phyloP scores from a whole-genome alignment of 306 rosid species.

The Prinsepia uniflora region DNA sequence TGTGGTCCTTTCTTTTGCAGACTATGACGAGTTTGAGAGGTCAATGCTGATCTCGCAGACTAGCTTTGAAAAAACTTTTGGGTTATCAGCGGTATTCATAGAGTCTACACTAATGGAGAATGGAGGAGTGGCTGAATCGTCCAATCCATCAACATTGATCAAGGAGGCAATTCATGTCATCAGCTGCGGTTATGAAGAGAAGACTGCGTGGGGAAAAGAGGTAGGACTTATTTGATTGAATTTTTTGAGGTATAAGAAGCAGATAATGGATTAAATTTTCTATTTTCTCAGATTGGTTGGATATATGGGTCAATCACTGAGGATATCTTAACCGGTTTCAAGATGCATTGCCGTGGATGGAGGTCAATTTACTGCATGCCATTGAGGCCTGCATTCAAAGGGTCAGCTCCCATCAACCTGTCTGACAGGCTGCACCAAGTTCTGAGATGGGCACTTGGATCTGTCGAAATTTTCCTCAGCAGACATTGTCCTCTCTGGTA shows the following conservation, averaged over 20 bases:
- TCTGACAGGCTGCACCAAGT: conserved; percentile 97
- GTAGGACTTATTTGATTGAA: conserved; percentile 27
- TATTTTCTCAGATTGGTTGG: conserved; percentile 85
- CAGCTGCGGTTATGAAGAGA: conserved; percentile 93
- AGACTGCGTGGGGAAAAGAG: conserved; percentile 99
- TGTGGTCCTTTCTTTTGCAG: conserved; percentile 41
- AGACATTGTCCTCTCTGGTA: conserved; percentile 99
- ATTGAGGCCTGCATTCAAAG: conserved; percentile 95
- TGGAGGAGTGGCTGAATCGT: conserved; percentile 88
- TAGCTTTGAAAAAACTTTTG: conserved; percentile 97
- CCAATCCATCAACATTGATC: conserved; percentile 70
- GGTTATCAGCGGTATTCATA: conserved; percentile 83
- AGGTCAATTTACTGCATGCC: conserved; percentile 99
- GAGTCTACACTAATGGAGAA: conserved; percentile 95
- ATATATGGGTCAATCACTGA: conserved; percentile 96
- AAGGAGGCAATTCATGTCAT: conserved; percentile 98
- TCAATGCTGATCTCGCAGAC: conserved; percentile 94
- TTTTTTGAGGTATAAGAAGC: neutral
- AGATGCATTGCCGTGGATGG: conserved; percentile 99
- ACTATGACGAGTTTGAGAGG: conserved; percentile 88
- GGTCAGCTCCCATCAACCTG: conserved; percentile 93
- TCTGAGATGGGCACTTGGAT: conserved; percentile 99
- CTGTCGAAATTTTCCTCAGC: conserved; percentile 99
- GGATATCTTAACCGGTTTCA: conserved; percentile 96
- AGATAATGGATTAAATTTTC: neutral